phyloP scores from a whole-genome alignment of 2,329 filamentous ascomycete genomes.

The Ambrosiella beaveri region DNA sequence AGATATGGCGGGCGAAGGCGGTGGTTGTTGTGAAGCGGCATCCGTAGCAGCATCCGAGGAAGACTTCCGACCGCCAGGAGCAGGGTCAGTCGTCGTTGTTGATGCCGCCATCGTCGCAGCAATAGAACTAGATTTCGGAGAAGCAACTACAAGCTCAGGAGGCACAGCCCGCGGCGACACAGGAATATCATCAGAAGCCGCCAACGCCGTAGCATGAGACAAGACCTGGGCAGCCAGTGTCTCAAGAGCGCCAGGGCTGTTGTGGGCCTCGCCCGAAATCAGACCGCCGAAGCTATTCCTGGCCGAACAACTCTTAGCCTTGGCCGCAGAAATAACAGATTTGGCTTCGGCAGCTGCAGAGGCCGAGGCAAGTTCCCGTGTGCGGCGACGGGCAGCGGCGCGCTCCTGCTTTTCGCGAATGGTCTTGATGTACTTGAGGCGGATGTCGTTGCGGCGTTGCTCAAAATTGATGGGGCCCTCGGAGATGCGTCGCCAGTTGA shows the following conservation, averaged over 20 bases:
- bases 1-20: neutral
- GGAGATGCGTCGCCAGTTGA: slow-evolving; percentile 33
- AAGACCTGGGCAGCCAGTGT: neutral
- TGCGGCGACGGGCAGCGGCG: slow-evolving; percentile 34
- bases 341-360: slow-evolving; percentile 7
- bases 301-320: slow-evolving; percentile 16
- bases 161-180: neutral
- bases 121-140: neutral
- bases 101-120: neutral
- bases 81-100: neutral
- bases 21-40: neutral
- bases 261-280: slow-evolving; percentile 18
- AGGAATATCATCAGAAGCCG: neutral
- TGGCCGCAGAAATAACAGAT: slow-evolving; percentile 21
- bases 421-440: slow-evolving; percentile 72
- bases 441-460: slow-evolving; percentile 63
- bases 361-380: slow-evolving; percentile 28
- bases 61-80: neutral
- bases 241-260: slow-evolving; percentile 11
- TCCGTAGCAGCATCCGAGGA: neutral
- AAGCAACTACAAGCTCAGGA: neutral
- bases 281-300: neutral
- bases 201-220: neutral
- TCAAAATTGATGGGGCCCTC: slow-evolving; percentile 72
- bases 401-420: slow-evolving; percentile 41